These are phyloP conservation scores for Cladochytrium replicatum DNA, from an alignment of 192 early-diverging fungal genomes.

Conservation along the genomic window DNA sequence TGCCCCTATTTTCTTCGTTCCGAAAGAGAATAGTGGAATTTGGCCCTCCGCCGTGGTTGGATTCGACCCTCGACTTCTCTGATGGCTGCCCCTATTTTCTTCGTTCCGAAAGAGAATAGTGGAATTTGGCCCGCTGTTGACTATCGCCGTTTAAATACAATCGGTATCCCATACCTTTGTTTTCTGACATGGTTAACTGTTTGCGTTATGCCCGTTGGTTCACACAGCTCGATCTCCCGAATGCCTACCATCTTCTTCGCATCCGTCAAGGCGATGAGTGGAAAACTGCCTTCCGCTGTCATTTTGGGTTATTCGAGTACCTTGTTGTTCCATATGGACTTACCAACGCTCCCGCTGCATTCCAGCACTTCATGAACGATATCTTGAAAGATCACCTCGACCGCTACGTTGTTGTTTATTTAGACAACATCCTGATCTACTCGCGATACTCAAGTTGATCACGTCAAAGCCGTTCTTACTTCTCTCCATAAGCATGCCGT, in stretches of 20 bases:
- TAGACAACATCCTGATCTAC: constrained; percentile 38
- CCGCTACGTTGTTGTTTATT: constrained; percentile 5
- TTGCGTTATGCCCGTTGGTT: constrained; percentile 14
- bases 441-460: constrained; percentile 12
- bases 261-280: background rate
- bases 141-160: constrained; percentile 28
- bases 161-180: constrained; percentile 26
- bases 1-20: constrained; percentile 26
- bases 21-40: constrained; percentile 26
- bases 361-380: constrained; percentile 41
- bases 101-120: constrained; percentile 32
- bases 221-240: constrained; percentile 8
- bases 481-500: too few species aligned
- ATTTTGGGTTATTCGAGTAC: constrained; percentile 14
- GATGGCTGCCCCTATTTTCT: constrained; percentile 21
- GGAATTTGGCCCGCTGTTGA: constrained; percentile 23
- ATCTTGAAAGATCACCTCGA: constrained; percentile 15
- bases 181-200: constrained; percentile 22
- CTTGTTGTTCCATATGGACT: constrained; percentile 7
- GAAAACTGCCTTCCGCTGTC: constrained; percentile 11
- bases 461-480: constrained; percentile 18
- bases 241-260: constrained; percentile 7
- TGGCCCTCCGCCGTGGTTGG: constrained; percentile 12
- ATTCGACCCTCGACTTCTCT: constrained; percentile 13
- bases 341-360: constrained; percentile 40